Evolutionary conservation across 352 stramenopile species (phyloP), one percentile per base, ranked within the genome.

Genomic region (Sclerospora graminicola): DNA sequence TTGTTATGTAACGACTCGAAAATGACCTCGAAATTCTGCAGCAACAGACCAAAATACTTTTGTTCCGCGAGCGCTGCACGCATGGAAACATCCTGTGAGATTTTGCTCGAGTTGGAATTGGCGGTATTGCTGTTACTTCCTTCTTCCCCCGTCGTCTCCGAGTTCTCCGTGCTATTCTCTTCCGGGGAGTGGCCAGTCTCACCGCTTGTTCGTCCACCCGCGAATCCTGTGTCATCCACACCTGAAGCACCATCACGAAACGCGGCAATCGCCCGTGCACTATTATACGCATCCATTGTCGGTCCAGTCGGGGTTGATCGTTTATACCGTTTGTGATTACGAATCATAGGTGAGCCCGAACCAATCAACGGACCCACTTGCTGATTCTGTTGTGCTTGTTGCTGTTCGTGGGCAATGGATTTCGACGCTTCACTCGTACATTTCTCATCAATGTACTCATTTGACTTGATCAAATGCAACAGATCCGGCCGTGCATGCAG

Each of bases 1-100:
- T 84, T 89, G 57, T 86, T 89, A 60, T 89, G 73, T 20, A 89
- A 55, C 43, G 70, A 84, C 54, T 89, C 77, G 30, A 89, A 89
- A 34, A 86, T 84, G 29, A 75, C 71, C 49, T 89, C 76, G 45
- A 89, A 89, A 53, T 89, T 89, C 46, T 89, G 76, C 51, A 89
- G 49, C 61, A 89, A 42, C 35, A 89, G 40, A 1, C 71, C 74
- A 51, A 89, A 89, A 46, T 84, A 85, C 48, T 89, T 85, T 40
- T 89, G 76, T 43, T 86, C 73, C 0, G 67, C 65, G n/a, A 89
- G 51, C n/a, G 67, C 68, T 10, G 73, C 69, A 16, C 63, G 69
- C 21, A 74, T 65, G 24, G 56, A 63, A 36, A 57, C 53, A 33
- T 85, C 70, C 29, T 41, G 29, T 13, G 63, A 63, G 27, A 61